These are phyloP conservation scores for Debaryomyces prosopidis DNA, from an alignment of 805 yeast genomes.

Conservation along the genomic window DNA sequence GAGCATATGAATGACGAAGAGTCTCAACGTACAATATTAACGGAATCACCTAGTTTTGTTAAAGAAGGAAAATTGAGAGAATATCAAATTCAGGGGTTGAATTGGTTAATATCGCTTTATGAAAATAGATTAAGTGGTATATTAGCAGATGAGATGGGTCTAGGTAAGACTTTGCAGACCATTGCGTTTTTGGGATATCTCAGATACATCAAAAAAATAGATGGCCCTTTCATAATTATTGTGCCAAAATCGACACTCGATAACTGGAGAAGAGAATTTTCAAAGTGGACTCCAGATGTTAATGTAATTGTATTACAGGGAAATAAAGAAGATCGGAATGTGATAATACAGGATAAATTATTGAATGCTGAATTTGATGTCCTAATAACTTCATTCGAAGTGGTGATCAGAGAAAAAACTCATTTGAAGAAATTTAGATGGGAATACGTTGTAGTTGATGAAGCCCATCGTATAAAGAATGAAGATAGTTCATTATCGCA, in stretches of 20 bases:
- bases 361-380: slow-evolving; percentile 84
- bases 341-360: slow-evolving; percentile 57
- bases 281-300: slow-evolving; percentile 95
- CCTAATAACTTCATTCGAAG: slow-evolving; percentile 86
- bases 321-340: slow-evolving; percentile 73
- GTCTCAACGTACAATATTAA: slow-evolving; percentile 60
- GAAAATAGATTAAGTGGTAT: slow-evolving; percentile 91
- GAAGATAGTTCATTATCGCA: slow-evolving; percentile 92
- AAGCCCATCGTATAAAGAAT: slow-evolving; percentile 95
- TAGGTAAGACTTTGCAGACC: slow-evolving; percentile 94
- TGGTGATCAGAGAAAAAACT: slow-evolving; percentile 87
- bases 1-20: slow-evolving; percentile 57
- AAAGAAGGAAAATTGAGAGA: slow-evolving; percentile 75
- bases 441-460: slow-evolving; percentile 94
- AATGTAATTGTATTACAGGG: slow-evolving; percentile 86
- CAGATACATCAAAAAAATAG: slow-evolving; percentile 71
- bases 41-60: slow-evolving; percentile 81
- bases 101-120: slow-evolving; percentile 88
- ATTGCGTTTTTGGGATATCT: slow-evolving; percentile 88
- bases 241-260: slow-evolving; percentile 96
- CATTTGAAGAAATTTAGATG: slow-evolving; percentile 79
- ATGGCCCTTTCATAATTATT: slow-evolving; percentile 88
- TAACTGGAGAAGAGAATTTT: slow-evolving; percentile 95
- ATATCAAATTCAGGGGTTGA: slow-evolving; percentile 92
- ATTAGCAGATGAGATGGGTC: slow-evolving; percentile 97